Evolutionary conservation across 495 filamentous ascomycete species (phyloP), one percentile per base, ranked within the genome.

Genomic region (Pyrenula aspistea): DNA sequence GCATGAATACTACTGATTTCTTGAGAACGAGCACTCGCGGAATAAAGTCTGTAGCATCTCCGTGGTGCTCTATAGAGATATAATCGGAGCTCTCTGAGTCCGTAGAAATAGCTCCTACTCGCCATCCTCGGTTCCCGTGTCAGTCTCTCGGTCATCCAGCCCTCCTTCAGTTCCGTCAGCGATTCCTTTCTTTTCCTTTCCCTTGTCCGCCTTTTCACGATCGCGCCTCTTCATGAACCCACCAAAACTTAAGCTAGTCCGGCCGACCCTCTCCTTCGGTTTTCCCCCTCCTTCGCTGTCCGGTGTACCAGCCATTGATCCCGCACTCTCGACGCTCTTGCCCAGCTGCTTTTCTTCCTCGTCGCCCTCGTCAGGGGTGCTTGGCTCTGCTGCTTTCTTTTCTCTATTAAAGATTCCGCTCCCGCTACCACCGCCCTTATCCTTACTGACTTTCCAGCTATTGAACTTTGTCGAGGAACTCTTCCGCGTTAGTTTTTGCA

Each of bases 381-480:
- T 67, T 19, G 77, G 68, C 53, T 78, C 74, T 19, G 77, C 79
- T 15, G 31, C 8, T 15, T 42, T 42, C 31, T 42, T 42, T 57
- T 84, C 85, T 67, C 85, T 87, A 48, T 76, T 83, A 54, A 84
- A 79, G 3, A 83, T 65, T 19, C 78, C 74, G 15, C 31, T 42
- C 31, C 31, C 31, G 15, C 31, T 15, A 15, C 8, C 31, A 42
- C 31, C 31, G 22, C 78, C 80, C 56, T 85, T 83, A 53, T 82
- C 79, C 31, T 42, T 42, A 42, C 31, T 42, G 8, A 42, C 31
- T 60, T 87, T 84, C 60, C 84, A 87, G 3, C 85, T 79, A 63
- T 83, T 85, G 69, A 90, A 90, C 68, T 90, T 91, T 66, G 84
- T 81, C 20, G 86, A 87, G 68, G 84, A 88, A 56, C 86, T 80